Base-by-base conservation (phyloP, 305 asterid genomes). In the Solanum aculeatissimum region DNA sequence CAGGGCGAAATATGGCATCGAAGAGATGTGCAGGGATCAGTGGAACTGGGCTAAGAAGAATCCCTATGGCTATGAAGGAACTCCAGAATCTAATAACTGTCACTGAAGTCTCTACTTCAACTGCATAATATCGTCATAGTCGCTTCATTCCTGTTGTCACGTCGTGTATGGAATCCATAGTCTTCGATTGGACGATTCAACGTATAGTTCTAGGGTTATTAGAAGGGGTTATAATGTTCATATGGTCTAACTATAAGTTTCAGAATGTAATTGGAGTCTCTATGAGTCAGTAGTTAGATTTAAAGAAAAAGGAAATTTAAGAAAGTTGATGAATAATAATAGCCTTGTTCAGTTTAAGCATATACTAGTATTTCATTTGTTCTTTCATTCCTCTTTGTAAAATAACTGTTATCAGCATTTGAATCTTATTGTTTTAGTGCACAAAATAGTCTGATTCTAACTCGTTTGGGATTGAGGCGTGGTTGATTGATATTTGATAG, bases 11-110 rank as follows among this genome's bases (percentile, higher is more conserved):
- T 94, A 88, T 70, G 97, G 94, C 15, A 86, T 91, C 2, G 92
- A 91, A 0, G 97, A 92, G 89, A 94, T 94, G 97, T 94, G 97
- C 83, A 74, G 91, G 80, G 96, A 94, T 84, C 98, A 91, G 57
- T 94, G 98, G 98, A 94, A 91, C 84, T 94, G 98, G 98, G 98
- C 98, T 1, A 91, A 91, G 92, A 92, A 93, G 88, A 94, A 94
- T 84, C 97, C 97, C 1, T 93, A 90, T 35, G 97, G 98, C 80
- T 94, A 94, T 25, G 94, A 63, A 43, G 65, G 86, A 58, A 85
- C 86, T 3, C 12, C 65, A 27, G 63, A 77, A 49, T 16, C 82
- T 16, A 77, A 10, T 9, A 77, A 77, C 40, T 51, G 47, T 49
- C 47, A 77, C 63, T 77, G 82, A 75, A 27, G 3, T 16, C 62